phyloP scores from a whole-genome alignment of 2,329 filamentous ascomycete species.

The Tolypocladium amazonense region DNA sequence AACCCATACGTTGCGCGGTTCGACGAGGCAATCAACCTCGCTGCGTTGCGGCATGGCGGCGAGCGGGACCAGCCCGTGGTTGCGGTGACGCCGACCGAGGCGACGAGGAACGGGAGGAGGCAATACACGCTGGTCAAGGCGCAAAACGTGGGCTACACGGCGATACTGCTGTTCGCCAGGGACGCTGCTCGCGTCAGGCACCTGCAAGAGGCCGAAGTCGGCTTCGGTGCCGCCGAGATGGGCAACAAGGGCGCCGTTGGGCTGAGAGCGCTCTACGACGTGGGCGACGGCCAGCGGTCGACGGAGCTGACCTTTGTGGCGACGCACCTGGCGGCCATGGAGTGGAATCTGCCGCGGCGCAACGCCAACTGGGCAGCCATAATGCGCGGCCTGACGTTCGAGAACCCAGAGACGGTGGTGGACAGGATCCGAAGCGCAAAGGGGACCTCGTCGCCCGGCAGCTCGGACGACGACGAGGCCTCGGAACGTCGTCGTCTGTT shows the following conservation, averaged over 20 bases:
- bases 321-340: conserved; percentile 82
- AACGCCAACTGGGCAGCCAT: conserved; percentile 87
- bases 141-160: conserved; percentile 81
- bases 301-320: conserved; percentile 75
- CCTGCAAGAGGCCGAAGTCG: conserved; percentile 70
- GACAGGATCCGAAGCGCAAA: conserved; percentile 5
- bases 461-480: conserved; percentile 12
- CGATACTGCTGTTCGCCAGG: conserved; percentile 72
- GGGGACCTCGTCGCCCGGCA: conserved; percentile 1
- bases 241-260: conserved; percentile 93
- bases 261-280: conserved; percentile 53
- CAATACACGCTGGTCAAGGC: conserved; percentile 61
- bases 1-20: conserved; percentile 66
- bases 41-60: conserved; percentile 34
- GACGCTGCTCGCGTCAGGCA: conserved; percentile 48
- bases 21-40: conserved; percentile 59
- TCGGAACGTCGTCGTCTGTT: conserved; percentile 20
- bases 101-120: conserved; percentile 12
- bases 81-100: conserved; percentile 6
- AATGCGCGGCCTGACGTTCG: conserved; percentile 70
- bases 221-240: conserved; percentile 79
- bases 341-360: conserved; percentile 61
- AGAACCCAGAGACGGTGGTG: conserved; percentile 34
- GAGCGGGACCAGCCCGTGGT: conserved; percentile 3
- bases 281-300: conserved; percentile 17